Percentiles rank a stretch among this genome's conserved stretches.
Evolutionary conservation across 768 basidiomycete species (phyloP).

Genomic region (Cystofilobasidium bisporidii): DNA sequence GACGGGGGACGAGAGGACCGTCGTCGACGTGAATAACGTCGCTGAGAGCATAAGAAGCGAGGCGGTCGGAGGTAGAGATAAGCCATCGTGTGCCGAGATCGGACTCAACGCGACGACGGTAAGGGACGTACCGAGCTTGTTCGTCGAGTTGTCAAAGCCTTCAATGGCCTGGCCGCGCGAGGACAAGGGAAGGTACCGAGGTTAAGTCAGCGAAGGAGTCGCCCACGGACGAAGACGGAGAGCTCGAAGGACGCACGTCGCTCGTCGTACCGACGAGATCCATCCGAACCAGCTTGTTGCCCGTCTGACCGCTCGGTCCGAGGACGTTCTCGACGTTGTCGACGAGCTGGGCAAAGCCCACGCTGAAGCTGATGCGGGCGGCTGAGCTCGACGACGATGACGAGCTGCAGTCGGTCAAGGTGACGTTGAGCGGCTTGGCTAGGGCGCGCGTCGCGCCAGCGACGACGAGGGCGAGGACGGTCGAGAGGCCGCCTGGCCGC

Average conservation of each 20-base stretch:
- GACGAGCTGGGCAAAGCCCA: conserved; percentile 36
- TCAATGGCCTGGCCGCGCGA: conserved; percentile 6
- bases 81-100: no score
- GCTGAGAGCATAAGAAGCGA: conserved; percentile 1
- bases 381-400: conserved; percentile 28
- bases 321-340: conserved; percentile 29
- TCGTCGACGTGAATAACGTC: conserved; percentile 24
- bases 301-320: conserved; percentile 33
- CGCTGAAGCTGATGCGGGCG: conserved; percentile 52
- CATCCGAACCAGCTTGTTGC: conserved; percentile 35
- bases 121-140: conserved; percentile 54
- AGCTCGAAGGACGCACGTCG: conserved; percentile 47
- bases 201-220: not conserved
- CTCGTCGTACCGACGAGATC: conserved; percentile 56
- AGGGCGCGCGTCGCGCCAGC: not conserved
- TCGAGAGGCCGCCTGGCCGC: no score
- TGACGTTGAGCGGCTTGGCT: conserved; percentile 33
- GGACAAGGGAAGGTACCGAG: not conserved
- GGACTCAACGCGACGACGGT: not conserved
- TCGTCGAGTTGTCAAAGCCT: conserved; percentile 53
- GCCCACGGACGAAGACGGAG: not conserved
- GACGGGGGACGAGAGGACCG: conserved; percentile 62
- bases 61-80: no score
- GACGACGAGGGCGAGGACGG: not conserved
- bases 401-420: conserved; percentile 32